These are phyloP conservation scores for Lachancea quebecensis DNA, from an alignment of 805 yeast genomes.

Conservation along the genomic window DNA sequence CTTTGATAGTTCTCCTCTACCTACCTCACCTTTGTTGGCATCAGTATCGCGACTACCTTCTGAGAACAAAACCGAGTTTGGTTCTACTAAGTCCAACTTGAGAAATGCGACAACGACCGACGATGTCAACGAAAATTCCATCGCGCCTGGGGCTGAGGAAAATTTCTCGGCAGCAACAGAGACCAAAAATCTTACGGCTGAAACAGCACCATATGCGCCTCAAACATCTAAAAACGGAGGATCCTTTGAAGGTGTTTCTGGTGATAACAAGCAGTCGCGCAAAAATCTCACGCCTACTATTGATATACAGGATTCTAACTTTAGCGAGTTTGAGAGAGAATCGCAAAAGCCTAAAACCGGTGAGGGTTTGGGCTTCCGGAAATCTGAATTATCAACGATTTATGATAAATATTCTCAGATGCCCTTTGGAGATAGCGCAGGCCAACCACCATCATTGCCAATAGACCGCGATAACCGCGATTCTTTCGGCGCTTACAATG, in stretches of 20 bases:
- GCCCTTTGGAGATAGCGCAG: constrained; percentile 4
- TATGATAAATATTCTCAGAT: constrained; percentile 13
- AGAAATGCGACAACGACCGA: constrained; percentile 1
- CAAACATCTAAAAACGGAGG: too few relatives aligned
- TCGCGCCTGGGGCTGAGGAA: neutral
- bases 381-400: constrained; percentile 15
- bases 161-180: neutral
- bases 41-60: constrained; percentile 20
- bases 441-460: neutral
- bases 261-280: too few relatives aligned
- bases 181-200: neutral
- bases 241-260: too few relatives aligned
- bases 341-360: neutral
- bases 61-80: constrained; percentile 1
- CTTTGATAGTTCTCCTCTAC: constrained; percentile 17
- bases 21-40: constrained; percentile 6
- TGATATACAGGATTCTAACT: constrained; percentile 12
- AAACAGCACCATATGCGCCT: neutral
- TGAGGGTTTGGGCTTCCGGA: constrained; percentile 2
- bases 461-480: constrained; percentile 10
- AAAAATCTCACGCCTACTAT: constrained; percentile 6
- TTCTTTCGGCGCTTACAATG: constrained; percentile 22
- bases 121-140: neutral
- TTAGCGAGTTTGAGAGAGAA: constrained; percentile 4
- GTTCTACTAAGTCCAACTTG: constrained; percentile 1